Conservation (phyloP, 139 green algal species). For the Yamagishiella unicocca region DNA sequence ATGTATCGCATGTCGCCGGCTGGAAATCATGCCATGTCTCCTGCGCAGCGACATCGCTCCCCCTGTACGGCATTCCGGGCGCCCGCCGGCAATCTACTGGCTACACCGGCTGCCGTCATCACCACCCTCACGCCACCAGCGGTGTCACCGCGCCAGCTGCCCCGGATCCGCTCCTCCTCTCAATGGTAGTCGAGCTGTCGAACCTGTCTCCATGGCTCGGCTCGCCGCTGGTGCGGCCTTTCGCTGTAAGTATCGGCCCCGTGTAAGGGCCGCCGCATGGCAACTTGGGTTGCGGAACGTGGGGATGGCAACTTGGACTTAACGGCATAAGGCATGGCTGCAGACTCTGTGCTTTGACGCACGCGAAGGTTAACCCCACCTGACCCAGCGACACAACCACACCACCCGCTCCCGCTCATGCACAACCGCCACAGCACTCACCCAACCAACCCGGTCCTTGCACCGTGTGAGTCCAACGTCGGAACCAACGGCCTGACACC, state of each 20-base stretch:
- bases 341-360: neutral
- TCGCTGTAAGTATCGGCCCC: neutral
- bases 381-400: neutral
- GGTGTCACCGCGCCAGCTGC: too few species aligned
- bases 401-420: too few species aligned
- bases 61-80: too few species aligned
- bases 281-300: neutral
- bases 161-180: too few species aligned
- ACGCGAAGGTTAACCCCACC: neutral
- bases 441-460: neutral
- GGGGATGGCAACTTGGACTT: neutral
- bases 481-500: neutral
- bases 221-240: neutral
- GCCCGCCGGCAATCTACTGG: too few species aligned
- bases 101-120: too few species aligned
- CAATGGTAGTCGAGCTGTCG: constrained; percentile 22
- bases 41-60: too few species aligned
- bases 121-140: too few species aligned
- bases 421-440: too few species aligned
- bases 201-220: constrained; percentile 2
- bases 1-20: too few species aligned
- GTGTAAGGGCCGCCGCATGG: neutral
- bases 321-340: neutral
- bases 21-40: too few species aligned
- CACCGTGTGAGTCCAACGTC: neutral